Conservation (phyloP, 176 grass and related monocot species). For the Thinopyrum elongatum region DNA sequence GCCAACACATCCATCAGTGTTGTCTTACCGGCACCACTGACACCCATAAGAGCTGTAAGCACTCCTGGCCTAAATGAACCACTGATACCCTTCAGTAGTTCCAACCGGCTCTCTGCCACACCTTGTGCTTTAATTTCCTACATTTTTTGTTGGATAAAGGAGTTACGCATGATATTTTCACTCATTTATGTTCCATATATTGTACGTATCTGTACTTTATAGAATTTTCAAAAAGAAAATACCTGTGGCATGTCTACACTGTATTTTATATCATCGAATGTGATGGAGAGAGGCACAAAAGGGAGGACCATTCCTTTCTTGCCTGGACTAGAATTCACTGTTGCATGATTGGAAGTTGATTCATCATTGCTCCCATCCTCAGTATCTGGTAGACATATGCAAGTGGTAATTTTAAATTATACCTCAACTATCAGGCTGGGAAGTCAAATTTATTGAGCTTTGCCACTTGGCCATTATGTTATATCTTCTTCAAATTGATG, state of each 20-base stretch:
- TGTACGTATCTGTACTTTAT: not conserved
- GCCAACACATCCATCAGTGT: slow-evolving; percentile 80
- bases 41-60: slow-evolving; percentile 83
- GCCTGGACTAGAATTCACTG: slow-evolving; percentile 29
- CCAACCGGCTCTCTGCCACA: slow-evolving; percentile 42
- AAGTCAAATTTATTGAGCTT: not conserved
- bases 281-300: slow-evolving; percentile 62
- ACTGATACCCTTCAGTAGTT: slow-evolving; percentile 65
- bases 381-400: slow-evolving; percentile 28
- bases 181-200: not conserved
- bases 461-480: not conserved
- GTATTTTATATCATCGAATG: slow-evolving; percentile 75
- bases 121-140: slow-evolving; percentile 91
- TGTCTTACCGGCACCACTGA: slow-evolving; percentile 87
- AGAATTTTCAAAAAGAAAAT: slow-evolving; percentile 23
- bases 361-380: slow-evolving; percentile 23
- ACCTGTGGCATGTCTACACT: slow-evolving; percentile 83
- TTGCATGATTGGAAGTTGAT: slow-evolving; percentile 26
- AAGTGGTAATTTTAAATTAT: not conserved
- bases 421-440: not conserved
- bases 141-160: slow-evolving; percentile 25
- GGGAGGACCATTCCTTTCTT: slow-evolving; percentile 91
- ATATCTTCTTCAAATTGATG: not conserved
- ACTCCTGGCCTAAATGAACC: slow-evolving; percentile 86
- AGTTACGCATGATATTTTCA: not conserved